Base-by-base conservation (phyloP, 208 protist genomes). In the Acanthamoeba sp. region DNA sequence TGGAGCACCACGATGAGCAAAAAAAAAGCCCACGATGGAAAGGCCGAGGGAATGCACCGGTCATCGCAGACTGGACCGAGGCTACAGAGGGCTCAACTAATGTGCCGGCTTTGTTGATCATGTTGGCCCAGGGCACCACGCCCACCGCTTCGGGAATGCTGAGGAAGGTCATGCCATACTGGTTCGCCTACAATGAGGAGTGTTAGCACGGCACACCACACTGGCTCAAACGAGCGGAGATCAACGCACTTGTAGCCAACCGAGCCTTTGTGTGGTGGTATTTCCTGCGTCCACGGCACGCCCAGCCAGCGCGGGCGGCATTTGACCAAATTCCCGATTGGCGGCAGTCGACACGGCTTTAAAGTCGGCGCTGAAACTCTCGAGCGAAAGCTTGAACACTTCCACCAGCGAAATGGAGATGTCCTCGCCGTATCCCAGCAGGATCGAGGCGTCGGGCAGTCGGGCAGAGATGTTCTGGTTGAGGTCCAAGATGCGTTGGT, bases 51-150 rank as follows among this genome's bases (percentile, higher is more conserved):
- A n/a, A n/a, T n/a, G 45, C 45, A 4, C 45, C 73, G 73, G 9
- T 57, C 27, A 85, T 85, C 22, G 40, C 76, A 5, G 73, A 6
- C 22, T 59, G 52, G 14, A 38, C n/a, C 42, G 48, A 85, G 3
- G 24, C 10, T 29, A 16, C 5, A 6, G 76, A 36, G 76, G 76
- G 76, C 76, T 50, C 22, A 1, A 85, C 76, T 12, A 85, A 24
- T 10, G 36, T 59, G 76, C 76, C 76, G 24, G 76, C 76, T n/a
- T 36, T 52, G 45, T 85, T 85, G 42, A 59, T 85, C 76, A 85
- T 59, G n/a, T 57, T 29, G 10, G 40, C 48, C 7, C 36, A 84
- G 6, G 27, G 5, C n/a, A 85, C 1, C 5, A 1, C 5, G 14
- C 24, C 24, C 76, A 24, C 14, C 12, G 45, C 14, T 6, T 32